A percentile compares a stretch with the other conserved stretches of the same genome.
phyloP scores from a whole-genome alignment of 257 asterid genomes.

The Solanum corneliomulleri region DNA sequence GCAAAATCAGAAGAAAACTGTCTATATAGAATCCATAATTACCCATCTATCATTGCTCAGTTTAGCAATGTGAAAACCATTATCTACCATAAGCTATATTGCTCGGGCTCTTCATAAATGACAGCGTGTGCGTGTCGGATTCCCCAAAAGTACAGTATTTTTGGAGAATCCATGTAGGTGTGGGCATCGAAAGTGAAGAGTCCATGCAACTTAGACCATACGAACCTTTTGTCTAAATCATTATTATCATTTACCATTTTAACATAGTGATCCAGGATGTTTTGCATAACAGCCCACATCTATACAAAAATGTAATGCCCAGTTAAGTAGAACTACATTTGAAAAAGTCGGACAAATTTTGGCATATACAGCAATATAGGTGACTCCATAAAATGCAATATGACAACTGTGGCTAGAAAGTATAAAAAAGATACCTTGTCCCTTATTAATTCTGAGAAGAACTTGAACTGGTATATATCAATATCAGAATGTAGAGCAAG shows the following conservation, averaged over 20 bases:
- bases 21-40: background rate
- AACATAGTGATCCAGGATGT: background rate
- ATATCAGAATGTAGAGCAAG: constrained; percentile 72
- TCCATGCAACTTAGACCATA: background rate
- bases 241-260: background rate
- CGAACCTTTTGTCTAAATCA: background rate
- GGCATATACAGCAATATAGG: background rate
- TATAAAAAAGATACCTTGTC: constrained; percentile 38
- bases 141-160: background rate
- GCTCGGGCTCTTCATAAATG: background rate
- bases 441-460: constrained; percentile 50
- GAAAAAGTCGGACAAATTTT: background rate
- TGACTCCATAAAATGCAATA: background rate
- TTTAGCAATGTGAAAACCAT: background rate
- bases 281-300: background rate
- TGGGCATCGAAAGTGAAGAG: background rate
- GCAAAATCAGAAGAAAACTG: background rate
- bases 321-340: background rate
- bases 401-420: background rate
- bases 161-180: background rate
- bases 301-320: background rate
- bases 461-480: constrained; percentile 72
- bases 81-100: background rate
- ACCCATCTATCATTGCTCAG: background rate
- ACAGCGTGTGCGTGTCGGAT: background rate